These are phyloP conservation scores for Aspergillus affinis DNA, from an alignment of 495 filamentous ascomycete genomes.

Conservation along the genomic window DNA sequence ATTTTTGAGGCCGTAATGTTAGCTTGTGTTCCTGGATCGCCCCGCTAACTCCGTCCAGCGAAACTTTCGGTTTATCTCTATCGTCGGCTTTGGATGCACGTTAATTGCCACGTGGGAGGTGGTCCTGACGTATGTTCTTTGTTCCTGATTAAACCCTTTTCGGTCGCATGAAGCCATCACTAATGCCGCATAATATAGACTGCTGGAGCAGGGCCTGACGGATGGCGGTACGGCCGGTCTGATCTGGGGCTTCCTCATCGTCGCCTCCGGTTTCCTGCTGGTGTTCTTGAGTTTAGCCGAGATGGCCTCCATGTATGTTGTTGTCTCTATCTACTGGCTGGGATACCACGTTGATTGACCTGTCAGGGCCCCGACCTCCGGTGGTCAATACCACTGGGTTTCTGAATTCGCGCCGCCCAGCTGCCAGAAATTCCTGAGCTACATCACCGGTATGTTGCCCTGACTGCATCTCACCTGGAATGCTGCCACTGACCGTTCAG, in stretches of 20 bases:
- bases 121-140: conserved; percentile 41
- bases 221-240: conserved; percentile 58
- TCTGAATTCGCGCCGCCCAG: conserved; percentile 55
- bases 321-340: too few species aligned
- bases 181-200: conserved; percentile 21
- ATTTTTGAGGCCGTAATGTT: background rate
- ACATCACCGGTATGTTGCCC: conserved; percentile 48
- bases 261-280: conserved; percentile 45
- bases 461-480: background rate
- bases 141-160: background rate
- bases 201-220: conserved; percentile 45
- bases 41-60: conserved; percentile 27
- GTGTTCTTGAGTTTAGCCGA: conserved; percentile 54
- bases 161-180: background rate
- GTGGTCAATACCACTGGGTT: conserved; percentile 61
- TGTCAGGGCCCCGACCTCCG: conserved; percentile 46
- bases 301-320: conserved; percentile 56
- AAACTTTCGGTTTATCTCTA: conserved; percentile 51
- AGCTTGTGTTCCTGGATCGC: conserved; percentile 10
- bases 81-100: conserved; percentile 47
- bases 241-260: conserved; percentile 56
- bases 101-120: conserved; percentile 50
- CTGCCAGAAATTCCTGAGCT: conserved; percentile 58
- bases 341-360: background rate
- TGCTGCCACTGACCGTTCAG: conserved; percentile 22